These are phyloP conservation scores for Trypanosoma mega DNA, from an alignment of 208 protist genomes.

Conservation along the genomic window DNA sequence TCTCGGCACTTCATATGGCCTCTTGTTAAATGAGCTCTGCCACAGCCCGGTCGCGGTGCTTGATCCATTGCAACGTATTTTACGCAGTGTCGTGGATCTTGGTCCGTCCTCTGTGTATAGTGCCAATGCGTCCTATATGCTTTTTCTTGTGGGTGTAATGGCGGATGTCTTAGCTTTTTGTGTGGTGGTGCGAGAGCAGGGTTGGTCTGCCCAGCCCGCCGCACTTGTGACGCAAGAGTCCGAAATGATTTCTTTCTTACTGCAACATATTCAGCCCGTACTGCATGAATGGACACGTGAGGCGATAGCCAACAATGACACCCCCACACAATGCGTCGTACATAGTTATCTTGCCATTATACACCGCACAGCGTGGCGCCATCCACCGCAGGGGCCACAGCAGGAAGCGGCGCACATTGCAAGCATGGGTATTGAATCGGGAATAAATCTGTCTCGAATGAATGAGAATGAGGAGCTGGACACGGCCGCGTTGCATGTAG, in stretches of 20 bases:
- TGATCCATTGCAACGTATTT: conserved; percentile 39
- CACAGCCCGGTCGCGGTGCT: conserved; percentile 58
- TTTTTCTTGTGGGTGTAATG: conserved; percentile 62
- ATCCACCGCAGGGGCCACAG: not conserved
- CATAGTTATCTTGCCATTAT: conserved; percentile 56
- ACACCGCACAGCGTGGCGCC: conserved; percentile 46
- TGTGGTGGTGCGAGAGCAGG: conserved; percentile 29
- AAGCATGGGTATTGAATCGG: too few relatives aligned
- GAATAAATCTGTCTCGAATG: too few relatives aligned
- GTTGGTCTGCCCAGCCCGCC: not conserved
- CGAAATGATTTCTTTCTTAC: conserved; percentile 35
- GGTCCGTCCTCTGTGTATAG: conserved; percentile 76
- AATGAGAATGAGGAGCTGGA: not conserved
- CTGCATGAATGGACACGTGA: conserved; percentile 57
- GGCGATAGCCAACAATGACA: conserved; percentile 59
- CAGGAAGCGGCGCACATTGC: too few relatives aligned
- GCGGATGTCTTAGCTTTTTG: conserved; percentile 58
- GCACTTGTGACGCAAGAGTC: conserved; percentile 9
- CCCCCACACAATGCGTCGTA: conserved; percentile 69
- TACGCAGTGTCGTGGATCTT: conserved; percentile 48
- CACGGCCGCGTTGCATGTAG: conserved; percentile 18
- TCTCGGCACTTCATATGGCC: conserved; percentile 74
- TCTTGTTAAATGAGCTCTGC: conserved; percentile 86
- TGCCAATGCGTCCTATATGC: conserved; percentile 68
- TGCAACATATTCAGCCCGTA: conserved; percentile 33